Percentiles rank a stretch among this genome's conserved stretches.
phyloP scores from a whole-genome alignment of 1,139 yeast species.

The Pichia sp. region DNA sequence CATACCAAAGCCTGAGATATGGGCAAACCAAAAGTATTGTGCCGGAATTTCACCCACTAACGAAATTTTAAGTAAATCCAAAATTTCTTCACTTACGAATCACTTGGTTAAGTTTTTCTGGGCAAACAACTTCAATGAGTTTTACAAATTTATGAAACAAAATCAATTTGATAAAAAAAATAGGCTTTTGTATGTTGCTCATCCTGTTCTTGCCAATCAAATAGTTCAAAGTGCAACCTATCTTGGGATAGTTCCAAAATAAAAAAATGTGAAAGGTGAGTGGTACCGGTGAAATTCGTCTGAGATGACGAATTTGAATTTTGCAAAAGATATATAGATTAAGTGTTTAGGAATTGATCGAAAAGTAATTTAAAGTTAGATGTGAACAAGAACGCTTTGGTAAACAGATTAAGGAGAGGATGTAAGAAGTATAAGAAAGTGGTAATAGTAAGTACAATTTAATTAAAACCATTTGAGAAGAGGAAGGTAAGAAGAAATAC shows the following conservation, averaged over 20 bases:
- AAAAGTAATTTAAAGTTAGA: neutral
- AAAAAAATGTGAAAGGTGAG: neutral
- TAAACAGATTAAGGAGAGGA: neutral
- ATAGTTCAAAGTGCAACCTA: conserved; percentile 27
- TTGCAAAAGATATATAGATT: neutral
- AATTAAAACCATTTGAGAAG: neutral
- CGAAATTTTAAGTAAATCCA: conserved; percentile 18
- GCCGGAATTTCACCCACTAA: neutral
- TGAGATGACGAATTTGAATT: neutral
- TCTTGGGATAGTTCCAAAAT: conserved; percentile 27
- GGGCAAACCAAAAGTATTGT: neutral
- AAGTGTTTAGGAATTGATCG: neutral
- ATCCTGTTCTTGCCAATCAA: conserved; percentile 25
- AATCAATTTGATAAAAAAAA: conserved; percentile 16
- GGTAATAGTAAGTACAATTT: neutral
- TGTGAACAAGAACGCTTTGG: neutral
- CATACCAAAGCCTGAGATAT: conserved; percentile 4
- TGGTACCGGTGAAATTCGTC: neutral
- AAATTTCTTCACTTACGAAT: conserved; percentile 27
- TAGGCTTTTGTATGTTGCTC: conserved; percentile 15
- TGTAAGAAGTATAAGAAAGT: neutral
- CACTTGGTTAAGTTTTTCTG: conserved; percentile 30
- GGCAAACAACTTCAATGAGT: conserved; percentile 23
- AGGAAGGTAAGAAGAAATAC: neutral
- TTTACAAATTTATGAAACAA: conserved; percentile 23